phyloP scores from a whole-genome alignment of 805 yeast genomes.

The Komagataella ulmi region DNA sequence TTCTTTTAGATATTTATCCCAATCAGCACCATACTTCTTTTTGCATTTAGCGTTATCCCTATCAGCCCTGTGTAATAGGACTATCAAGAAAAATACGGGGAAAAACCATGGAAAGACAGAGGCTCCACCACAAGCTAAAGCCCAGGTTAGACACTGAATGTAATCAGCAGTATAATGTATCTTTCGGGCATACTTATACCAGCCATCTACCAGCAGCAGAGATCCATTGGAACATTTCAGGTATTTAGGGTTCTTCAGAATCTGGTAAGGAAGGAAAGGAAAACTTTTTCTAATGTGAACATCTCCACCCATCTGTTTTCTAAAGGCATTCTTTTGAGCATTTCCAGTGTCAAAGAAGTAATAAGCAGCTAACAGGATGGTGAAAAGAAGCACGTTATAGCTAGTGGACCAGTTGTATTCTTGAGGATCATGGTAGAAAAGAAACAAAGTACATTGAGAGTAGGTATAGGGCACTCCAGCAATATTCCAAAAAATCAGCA shows the following conservation, averaged over 20 bases:
- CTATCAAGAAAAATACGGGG: slow-evolving; percentile 82
- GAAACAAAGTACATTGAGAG: slow-evolving; percentile 81
- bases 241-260: slow-evolving; percentile 72
- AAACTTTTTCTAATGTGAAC: slow-evolving; percentile 65
- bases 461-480: slow-evolving; percentile 98
- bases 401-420: slow-evolving; percentile 64
- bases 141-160: slow-evolving; percentile 84
- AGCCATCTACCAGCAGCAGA: slow-evolving; percentile 77
- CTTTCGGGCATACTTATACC: slow-evolving; percentile 90
- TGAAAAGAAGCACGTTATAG: slow-evolving; percentile 46
- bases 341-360: slow-evolving; percentile 91
- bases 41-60: slow-evolving; percentile 83
- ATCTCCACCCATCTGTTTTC: slow-evolving; percentile 77
- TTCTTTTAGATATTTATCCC: slow-evolving; percentile 73
- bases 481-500: slow-evolving; percentile 97
- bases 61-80: slow-evolving; percentile 74
- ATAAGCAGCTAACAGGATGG: slow-evolving; percentile 54
- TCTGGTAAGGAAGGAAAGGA: slow-evolving; percentile 85
- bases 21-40: slow-evolving; percentile 85
- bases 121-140: slow-evolving; percentile 73
- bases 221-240: slow-evolving; percentile 81
- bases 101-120: slow-evolving; percentile 94
- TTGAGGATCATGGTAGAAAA: slow-evolving; percentile 70
- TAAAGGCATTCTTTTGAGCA: slow-evolving; percentile 89
- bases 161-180: slow-evolving; percentile 93